phyloP scores from a whole-genome alignment of 495 filamentous ascomycete genomes.

The Tuber indicum region DNA sequence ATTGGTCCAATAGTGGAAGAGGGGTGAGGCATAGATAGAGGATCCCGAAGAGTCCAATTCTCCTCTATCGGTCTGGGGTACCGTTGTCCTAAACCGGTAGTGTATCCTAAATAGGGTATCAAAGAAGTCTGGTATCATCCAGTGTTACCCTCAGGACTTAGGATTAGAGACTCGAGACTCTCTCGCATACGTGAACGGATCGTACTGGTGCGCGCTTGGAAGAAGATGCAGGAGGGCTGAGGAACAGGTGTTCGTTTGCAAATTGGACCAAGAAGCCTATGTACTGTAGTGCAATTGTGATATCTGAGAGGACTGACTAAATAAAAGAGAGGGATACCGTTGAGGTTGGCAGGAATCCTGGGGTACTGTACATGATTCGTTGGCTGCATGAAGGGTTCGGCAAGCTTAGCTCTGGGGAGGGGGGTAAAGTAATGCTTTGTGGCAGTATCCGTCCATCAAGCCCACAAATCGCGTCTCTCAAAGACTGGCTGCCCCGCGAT shows the following conservation, averaged over 20 bases:
- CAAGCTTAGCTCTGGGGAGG: conserved; percentile 19
- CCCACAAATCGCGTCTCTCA: conserved; percentile 14
- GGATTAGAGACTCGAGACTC: conserved; percentile 13
- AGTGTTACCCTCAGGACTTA: background rate
- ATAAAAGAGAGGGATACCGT: conserved; percentile 31
- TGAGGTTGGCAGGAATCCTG: conserved; percentile 34
- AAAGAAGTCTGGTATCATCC: conserved; percentile 19
- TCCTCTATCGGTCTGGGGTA: background rate
- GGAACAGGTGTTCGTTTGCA: conserved; percentile 41
- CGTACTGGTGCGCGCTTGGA: conserved; percentile 40
- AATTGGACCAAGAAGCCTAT: conserved; percentile 30
- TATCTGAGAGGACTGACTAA: conserved; percentile 37
- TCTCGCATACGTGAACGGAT: conserved; percentile 40
- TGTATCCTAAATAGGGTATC: conserved; percentile 23
- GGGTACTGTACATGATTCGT: conserved; percentile 37
- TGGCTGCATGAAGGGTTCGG: conserved; percentile 29
- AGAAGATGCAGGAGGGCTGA: conserved; percentile 41
- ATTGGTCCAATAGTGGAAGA: background rate
- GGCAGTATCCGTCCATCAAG: conserved; percentile 21
- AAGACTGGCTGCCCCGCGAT: conserved; percentile 18
- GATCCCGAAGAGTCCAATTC: background rate
- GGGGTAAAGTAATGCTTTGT: conserved; percentile 20
- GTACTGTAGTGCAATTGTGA: conserved; percentile 29
- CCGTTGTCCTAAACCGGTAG: conserved; percentile 26
- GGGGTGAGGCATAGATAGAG: background rate